Percentiles rank a stretch among this genome's conserved stretches.
These are phyloP conservation scores for Vigna angularis DNA, from an alignment of 306 rosid species.

Conservation along the genomic window DNA sequence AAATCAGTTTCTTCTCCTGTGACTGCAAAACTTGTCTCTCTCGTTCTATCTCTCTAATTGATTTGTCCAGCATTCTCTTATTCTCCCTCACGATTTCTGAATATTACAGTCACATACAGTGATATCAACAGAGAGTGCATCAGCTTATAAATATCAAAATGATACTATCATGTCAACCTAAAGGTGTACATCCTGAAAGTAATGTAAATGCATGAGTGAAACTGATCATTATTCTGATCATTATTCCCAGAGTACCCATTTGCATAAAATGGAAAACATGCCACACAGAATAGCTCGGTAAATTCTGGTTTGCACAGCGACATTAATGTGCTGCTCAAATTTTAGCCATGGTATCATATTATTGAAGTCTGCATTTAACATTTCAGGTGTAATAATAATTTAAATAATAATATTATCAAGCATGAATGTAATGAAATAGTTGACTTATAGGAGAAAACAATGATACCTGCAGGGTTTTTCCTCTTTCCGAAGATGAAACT, in stretches of 20 bases:
- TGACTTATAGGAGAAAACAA: not conserved
- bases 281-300: not conserved
- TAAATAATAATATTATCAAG: not conserved
- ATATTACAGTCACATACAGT: slow-evolving; percentile 9
- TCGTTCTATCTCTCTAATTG: slow-evolving; percentile 88
- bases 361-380: too few species aligned
- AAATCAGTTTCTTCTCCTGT: slow-evolving; percentile 85
- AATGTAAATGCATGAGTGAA: slow-evolving; percentile 7
- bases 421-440: not conserved
- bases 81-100: slow-evolving; percentile 89
- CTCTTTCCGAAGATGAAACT: slow-evolving; percentile 87
- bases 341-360: too few species aligned
- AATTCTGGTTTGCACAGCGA: slow-evolving; percentile 1
- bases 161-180: slow-evolving; percentile 1
- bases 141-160: not conserved
- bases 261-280: not conserved
- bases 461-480: slow-evolving; percentile 81
- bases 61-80: slow-evolving; percentile 91
- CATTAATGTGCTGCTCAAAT: not conserved
- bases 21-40: slow-evolving; percentile 81
- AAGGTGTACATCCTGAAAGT: not conserved
- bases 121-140: slow-evolving; percentile 8
- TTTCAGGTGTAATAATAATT: too few species aligned
- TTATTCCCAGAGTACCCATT: not conserved
- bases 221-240: slow-evolving; percentile 10